Percentiles rank a stretch among this genome's conserved stretches.
Evolutionary conservation across 768 basidiomycete genomes (phyloP).

Genomic region (Mycena latifolia): DNA sequence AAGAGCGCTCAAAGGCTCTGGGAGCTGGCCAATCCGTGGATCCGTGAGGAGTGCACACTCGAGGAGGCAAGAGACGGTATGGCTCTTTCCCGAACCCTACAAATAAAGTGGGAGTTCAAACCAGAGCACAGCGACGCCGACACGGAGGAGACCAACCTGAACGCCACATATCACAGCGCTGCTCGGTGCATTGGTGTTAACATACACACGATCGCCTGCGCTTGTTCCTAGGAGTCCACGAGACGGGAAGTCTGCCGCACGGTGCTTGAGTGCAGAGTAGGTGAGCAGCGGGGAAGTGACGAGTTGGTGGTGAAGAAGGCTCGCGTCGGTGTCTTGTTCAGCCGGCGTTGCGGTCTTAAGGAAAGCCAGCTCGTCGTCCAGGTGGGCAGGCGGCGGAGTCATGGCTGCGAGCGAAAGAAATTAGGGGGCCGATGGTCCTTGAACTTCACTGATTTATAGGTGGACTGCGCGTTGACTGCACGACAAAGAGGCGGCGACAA

Average conservation of each 20-base stretch:
- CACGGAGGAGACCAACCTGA: slow-evolving; percentile 42
- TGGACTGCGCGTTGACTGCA: no score
- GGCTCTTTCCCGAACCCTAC: slow-evolving; percentile 64
- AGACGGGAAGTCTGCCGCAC: slow-evolving; percentile 28
- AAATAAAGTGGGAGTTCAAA: not conserved
- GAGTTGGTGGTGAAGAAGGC: slow-evolving; percentile 3
- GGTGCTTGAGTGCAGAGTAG: slow-evolving; percentile 15
- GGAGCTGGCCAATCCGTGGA: slow-evolving; percentile 51
- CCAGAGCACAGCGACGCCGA: not conserved
- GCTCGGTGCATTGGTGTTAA: slow-evolving; percentile 67
- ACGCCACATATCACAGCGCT: slow-evolving; percentile 68
- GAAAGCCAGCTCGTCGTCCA: slow-evolving; percentile 5
- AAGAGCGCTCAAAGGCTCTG: slow-evolving; percentile 60
- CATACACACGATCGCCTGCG: slow-evolving; percentile 55
- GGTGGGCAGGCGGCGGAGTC: no score
- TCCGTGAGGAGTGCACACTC: slow-evolving; percentile 61
- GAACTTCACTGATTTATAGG: no score
- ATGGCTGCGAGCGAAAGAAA: no score
- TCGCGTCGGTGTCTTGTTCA: not conserved
- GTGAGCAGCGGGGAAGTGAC: slow-evolving; percentile 22
- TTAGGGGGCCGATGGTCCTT: no score
- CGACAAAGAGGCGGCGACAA: no score
- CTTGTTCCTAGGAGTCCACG: slow-evolving; percentile 39
- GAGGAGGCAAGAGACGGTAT: slow-evolving; percentile 62
- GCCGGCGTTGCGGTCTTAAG: not conserved